Evolutionary conservation across 2,329 filamentous ascomycete genomes (phyloP).

Genomic region (Cadophora gregata): DNA sequence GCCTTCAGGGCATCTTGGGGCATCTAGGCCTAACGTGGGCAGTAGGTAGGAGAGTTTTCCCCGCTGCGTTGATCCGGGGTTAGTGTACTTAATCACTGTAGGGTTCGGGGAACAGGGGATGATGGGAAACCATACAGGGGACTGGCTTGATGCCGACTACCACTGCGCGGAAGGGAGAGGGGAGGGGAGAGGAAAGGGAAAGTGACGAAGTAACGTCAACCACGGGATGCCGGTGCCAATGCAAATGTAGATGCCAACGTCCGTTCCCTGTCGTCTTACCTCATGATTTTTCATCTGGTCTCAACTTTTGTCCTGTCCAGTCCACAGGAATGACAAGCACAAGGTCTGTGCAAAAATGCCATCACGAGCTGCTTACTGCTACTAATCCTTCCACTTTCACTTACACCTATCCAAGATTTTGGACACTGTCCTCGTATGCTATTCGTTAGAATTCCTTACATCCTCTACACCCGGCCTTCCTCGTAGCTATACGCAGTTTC

Average conservation of each 20-base stretch:
- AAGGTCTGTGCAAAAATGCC: background rate
- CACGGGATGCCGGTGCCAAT: background rate
- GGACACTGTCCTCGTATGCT: background rate
- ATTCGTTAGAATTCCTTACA: background rate
- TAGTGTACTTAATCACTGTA: too few relatives aligned
- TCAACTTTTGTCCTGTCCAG: background rate
- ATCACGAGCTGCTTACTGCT: background rate
- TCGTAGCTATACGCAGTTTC: background rate
- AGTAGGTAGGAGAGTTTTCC: too few relatives aligned
- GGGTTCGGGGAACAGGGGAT: background rate
- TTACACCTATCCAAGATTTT: background rate
- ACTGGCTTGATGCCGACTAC: background rate
- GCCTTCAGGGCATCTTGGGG: background rate
- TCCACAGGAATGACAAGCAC: background rate
- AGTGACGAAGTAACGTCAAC: background rate
- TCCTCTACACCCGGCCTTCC: background rate
- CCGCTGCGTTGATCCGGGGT: conserved; percentile 16
- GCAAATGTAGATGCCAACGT: background rate
- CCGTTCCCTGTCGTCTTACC: background rate
- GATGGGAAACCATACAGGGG: background rate
- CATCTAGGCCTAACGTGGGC: background rate
- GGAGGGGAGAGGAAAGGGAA: too few relatives aligned
- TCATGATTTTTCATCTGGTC: background rate
- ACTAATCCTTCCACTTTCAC: background rate
- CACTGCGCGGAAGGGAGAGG: too few relatives aligned